Conservation (phyloP, 305 asterid genomes). For the Fraxinus sp. region DNA sequence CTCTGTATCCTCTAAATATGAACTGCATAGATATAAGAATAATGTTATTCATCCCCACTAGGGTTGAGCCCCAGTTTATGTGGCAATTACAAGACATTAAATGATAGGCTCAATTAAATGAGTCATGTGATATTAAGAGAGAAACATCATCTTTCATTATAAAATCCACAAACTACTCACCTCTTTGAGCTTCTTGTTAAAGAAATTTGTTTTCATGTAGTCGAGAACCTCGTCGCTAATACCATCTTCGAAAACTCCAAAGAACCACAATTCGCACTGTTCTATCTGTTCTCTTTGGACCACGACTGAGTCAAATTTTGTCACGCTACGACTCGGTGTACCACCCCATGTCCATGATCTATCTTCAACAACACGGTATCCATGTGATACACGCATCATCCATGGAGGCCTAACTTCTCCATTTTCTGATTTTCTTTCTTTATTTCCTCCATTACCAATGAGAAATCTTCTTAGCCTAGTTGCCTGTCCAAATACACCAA, state of each 20-base stretch:
- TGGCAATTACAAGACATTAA: too few relatives aligned
- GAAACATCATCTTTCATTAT: neutral
- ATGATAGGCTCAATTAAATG: too few relatives aligned
- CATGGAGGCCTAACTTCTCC: conserved; percentile 35
- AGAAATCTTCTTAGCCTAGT: conserved; percentile 35
- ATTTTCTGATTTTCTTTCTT: conserved; percentile 13
- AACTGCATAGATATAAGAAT: neutral
- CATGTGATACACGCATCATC: conserved; percentile 60
- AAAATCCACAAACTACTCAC: conserved; percentile 21
- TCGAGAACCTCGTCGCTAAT: conserved; percentile 41
- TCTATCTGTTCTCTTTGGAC: conserved; percentile 48
- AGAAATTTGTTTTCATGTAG: conserved; percentile 51
- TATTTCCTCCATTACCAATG: conserved; percentile 27
- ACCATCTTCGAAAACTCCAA: conserved; percentile 52
- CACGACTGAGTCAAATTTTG: conserved; percentile 36
- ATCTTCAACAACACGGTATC: conserved; percentile 41
- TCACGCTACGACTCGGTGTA: conserved; percentile 6
- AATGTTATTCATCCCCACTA: too few relatives aligned
- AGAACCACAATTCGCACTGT: conserved; percentile 53
- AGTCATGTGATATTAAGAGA: neutral
- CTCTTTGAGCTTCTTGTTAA: conserved; percentile 43
- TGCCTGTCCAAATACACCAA: conserved; percentile 26
- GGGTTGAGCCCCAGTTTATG: too few relatives aligned
- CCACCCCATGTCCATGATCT: neutral
- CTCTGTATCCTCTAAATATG: neutral